A percentile compares a stretch with the other conserved stretches of the same genome.
Evolutionary conservation across 352 stramenopile genomes (phyloP).

Genomic region (Phytopythium mirpurense): DNA sequence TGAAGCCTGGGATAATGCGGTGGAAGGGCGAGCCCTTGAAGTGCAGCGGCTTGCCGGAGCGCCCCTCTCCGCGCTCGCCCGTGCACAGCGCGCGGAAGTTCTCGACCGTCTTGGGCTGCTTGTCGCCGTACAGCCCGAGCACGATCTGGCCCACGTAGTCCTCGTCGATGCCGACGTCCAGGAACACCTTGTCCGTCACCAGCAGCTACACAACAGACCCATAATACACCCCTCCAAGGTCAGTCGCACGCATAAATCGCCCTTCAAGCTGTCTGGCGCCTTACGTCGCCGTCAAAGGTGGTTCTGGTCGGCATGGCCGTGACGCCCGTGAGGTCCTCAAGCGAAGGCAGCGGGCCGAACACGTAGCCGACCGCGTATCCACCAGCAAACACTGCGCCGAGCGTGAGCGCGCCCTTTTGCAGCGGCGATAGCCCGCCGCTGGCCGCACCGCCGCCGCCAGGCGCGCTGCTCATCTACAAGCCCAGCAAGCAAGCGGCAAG

Average conservation of each 20-base stretch:
- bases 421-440: constrained; percentile 28
- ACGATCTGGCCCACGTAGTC: constrained; percentile 83
- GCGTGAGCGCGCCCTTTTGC: constrained; percentile 35
- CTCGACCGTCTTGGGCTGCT: constrained; percentile 71
- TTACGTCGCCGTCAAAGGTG: constrained; percentile 44
- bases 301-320: constrained; percentile 23
- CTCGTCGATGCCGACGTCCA: constrained; percentile 96
- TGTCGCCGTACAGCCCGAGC: constrained; percentile 70
- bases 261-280: no score
- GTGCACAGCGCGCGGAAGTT: constrained; percentile 82
- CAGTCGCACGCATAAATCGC: no score
- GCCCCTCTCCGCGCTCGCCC: constrained; percentile 63
- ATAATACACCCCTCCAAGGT: no score
- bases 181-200: constrained; percentile 91
- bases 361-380: constrained; percentile 69
- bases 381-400: constrained; percentile 49
- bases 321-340: constrained; percentile 50
- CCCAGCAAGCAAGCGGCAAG: background rate
- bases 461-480: constrained; percentile 12
- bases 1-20: constrained; percentile 95
- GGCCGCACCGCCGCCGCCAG: background rate
- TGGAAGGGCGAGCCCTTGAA: constrained; percentile 95
- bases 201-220: constrained; percentile 23
- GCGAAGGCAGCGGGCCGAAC: constrained; percentile 54
- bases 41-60: constrained; percentile 92